Conservation (phyloP, 352 stramenopile species). For the Globisporangium heterothallicum region DNA sequence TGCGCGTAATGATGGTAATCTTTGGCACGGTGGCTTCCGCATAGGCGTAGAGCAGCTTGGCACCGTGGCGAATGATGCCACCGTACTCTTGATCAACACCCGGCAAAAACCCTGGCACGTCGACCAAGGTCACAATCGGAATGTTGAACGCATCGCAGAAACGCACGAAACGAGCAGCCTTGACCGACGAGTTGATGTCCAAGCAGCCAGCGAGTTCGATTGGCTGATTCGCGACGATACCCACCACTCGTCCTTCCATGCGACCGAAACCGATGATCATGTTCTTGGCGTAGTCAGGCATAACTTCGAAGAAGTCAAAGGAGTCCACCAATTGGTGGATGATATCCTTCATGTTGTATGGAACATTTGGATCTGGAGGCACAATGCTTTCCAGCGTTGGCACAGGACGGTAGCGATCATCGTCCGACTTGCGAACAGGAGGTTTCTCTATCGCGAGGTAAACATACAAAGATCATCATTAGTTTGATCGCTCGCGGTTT, state of each 20-base stretch:
- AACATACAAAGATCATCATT: not conserved
- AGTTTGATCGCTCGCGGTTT: too few species aligned
- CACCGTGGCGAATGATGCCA: constrained; percentile 95
- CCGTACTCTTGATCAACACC: constrained; percentile 90
- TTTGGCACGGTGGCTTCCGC: constrained; percentile 98
- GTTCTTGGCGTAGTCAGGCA: constrained; percentile 96
- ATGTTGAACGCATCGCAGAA: constrained; percentile 99
- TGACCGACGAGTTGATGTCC: constrained; percentile 96
- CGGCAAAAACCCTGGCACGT: constrained; percentile 98
- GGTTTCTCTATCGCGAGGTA: constrained; percentile 48
- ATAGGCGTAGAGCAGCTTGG: constrained; percentile 98
- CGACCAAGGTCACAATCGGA: constrained; percentile 96
- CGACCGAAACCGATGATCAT: constrained; percentile 96
- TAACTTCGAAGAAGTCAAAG: constrained; percentile 96
- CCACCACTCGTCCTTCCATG: constrained; percentile 95
- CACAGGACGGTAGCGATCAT: constrained; percentile 84
- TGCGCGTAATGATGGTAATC: constrained; percentile 97
- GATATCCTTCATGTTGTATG: constrained; percentile 98
- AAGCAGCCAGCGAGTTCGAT: constrained; percentile 95
- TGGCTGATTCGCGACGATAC: constrained; percentile 97
- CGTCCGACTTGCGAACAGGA: constrained; percentile 69
- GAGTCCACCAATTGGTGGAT: constrained; percentile 95
- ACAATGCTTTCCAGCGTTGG: constrained; percentile 92
- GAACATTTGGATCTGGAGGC: constrained; percentile 95
- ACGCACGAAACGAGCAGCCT: constrained; percentile 96